Percentiles rank a stretch among this genome's conserved stretches.
Evolutionary conservation across 495 filamentous ascomycete species (phyloP).

Genomic region (Talaromyces proteolyticus): DNA sequence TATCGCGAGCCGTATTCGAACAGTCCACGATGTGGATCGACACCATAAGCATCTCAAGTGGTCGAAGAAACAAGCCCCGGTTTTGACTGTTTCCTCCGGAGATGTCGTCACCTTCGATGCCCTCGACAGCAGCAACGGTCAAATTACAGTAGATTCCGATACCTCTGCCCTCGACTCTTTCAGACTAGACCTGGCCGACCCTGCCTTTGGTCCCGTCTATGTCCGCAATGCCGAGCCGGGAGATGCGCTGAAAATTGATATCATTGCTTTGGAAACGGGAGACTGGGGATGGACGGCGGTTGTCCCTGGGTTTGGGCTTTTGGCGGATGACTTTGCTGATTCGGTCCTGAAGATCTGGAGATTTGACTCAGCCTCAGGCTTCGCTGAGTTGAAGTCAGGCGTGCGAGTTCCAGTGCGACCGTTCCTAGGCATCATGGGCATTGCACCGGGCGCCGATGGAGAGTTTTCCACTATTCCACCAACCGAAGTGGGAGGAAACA

Average conservation of each 20-base stretch:
- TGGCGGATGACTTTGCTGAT: slow-evolving; percentile 39
- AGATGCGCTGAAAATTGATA: slow-evolving; percentile 43
- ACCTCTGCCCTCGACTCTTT: slow-evolving; percentile 32
- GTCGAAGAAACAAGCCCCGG: slow-evolving; percentile 38
- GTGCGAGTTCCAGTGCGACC: slow-evolving; percentile 40
- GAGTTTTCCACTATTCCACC: slow-evolving; percentile 45
- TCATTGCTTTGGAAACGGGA: slow-evolving; percentile 34
- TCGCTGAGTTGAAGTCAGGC: slow-evolving; percentile 33
- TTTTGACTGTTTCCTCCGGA: slow-evolving; percentile 39
- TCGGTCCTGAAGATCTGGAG: slow-evolving; percentile 43
- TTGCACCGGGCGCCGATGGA: slow-evolving; percentile 35
- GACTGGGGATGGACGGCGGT: slow-evolving; percentile 47
- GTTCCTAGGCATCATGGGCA: slow-evolving; percentile 46
- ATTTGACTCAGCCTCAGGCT: slow-evolving; percentile 28
- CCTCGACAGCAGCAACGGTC: slow-evolving; percentile 45
- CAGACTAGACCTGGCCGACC: slow-evolving; percentile 37
- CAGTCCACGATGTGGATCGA: slow-evolving; percentile 24
- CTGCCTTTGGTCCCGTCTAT: slow-evolving; percentile 42
- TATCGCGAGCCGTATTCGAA: neutral
- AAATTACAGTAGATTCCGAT: slow-evolving; percentile 32
- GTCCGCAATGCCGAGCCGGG: slow-evolving; percentile 40
- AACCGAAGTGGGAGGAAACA: slow-evolving; percentile 43
- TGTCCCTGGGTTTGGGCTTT: slow-evolving; percentile 42
- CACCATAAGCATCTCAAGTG: slow-evolving; percentile 41
- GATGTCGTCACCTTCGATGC: slow-evolving; percentile 40